A percentile compares a stretch with the other conserved stretches of the same genome.
phyloP scores from a whole-genome alignment of 1,284 basidiomycete species.

The Trametes sp. region DNA sequence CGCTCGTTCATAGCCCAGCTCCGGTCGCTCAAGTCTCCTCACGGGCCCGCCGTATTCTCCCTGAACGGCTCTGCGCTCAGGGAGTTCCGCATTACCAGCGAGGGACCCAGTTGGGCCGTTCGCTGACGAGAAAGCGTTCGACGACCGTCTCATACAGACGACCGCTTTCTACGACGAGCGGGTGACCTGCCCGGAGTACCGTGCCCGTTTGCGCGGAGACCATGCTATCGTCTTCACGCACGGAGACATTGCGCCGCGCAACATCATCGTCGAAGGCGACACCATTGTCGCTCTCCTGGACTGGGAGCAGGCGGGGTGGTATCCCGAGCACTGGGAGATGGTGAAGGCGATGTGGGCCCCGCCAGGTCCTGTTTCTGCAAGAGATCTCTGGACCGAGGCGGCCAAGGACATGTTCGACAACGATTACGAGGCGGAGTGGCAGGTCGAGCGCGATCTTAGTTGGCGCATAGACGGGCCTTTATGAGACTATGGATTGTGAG shows the following conservation, averaged over 20 bases:
- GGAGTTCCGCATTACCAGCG: conserved; percentile 6
- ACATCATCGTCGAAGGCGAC: conserved; percentile 21
- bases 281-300: conserved; percentile 18
- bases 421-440: conserved; percentile 9
- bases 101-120: conserved; percentile 6
- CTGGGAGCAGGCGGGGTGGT: conserved; percentile 26
- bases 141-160: not conserved
- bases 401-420: conserved; percentile 3
- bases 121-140: conserved; percentile 5
- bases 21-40: not conserved
- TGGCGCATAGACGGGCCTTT: conserved; percentile 11
- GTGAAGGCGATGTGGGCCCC: conserved; percentile 21
- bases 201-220: conserved; percentile 5
- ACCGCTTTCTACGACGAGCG: not conserved
- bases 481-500: not conserved
- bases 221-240: conserved; percentile 24
- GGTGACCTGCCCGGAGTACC: not conserved
- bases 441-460: conserved; percentile 12
- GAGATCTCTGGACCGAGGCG: not conserved
- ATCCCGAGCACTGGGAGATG: conserved; percentile 27
- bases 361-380: not conserved
- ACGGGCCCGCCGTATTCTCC: not conserved
- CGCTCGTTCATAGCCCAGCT: conserved; percentile 9
- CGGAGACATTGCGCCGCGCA: conserved; percentile 22
- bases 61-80: not conserved